Evolutionary conservation across 2,329 filamentous ascomycete species (phyloP).

Genomic region (Stagonosporopsis chrysanthemi): DNA sequence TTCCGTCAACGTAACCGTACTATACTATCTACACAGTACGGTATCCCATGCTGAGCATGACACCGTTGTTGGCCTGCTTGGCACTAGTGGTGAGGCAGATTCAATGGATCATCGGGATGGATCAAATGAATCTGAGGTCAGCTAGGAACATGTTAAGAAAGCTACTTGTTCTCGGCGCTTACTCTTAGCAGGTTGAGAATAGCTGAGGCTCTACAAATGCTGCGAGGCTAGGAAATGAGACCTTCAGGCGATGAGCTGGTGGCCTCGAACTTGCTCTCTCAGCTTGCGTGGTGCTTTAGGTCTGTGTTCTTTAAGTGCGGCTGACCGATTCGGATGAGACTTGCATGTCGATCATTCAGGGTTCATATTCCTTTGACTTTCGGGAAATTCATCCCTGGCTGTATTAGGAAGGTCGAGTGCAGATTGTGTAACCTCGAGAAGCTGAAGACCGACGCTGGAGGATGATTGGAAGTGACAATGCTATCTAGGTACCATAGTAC

Average conservation of each 20-base stretch:
- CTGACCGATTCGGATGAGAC: constrained; percentile 7
- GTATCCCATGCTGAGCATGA: background rate
- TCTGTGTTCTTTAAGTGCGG: constrained; percentile 4
- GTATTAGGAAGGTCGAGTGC: constrained; percentile 7
- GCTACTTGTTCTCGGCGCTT: too few species aligned
- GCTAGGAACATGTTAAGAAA: too few species aligned
- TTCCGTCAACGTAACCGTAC: background rate
- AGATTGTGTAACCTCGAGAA: constrained; percentile 4
- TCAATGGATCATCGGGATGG: too few species aligned
- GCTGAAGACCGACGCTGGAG: background rate
- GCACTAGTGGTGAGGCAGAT: too few species aligned
- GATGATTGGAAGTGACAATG: background rate
- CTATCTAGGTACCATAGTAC: background rate
- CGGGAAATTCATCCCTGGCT: constrained; percentile 5
- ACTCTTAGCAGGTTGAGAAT: too few species aligned
- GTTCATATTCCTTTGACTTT: constrained; percentile 14
- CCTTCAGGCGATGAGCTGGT: constrained; percentile 2
- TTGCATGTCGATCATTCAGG: constrained; percentile 17
- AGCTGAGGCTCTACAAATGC: background rate
- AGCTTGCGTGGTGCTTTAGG: background rate
- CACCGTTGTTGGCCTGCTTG: background rate
- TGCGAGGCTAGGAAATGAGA: background rate
- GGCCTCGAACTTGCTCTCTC: constrained; percentile 1
- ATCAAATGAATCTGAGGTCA: too few species aligned
- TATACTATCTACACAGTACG: background rate